Evolutionary conservation across 164 flowering plant species (phyloP).

Genomic region (Dillenia turbinata): DNA sequence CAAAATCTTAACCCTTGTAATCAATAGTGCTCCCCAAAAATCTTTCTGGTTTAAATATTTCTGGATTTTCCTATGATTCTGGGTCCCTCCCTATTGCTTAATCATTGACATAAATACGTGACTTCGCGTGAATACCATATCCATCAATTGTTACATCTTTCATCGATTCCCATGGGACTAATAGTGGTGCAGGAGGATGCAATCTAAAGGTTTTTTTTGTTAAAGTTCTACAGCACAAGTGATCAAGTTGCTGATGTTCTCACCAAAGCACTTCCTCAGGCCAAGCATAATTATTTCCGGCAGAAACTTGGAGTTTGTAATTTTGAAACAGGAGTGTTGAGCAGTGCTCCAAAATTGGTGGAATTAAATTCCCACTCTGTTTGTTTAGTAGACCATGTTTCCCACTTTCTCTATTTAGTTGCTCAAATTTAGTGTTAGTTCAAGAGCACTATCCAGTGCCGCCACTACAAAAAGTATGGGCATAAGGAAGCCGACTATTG

Average conservation of each 20-base stretch:
- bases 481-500: slow-evolving; percentile 2
- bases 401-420: too few relatives aligned
- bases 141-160: slow-evolving; percentile 34
- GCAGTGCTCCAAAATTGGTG: too few relatives aligned
- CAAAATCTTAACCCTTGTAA: slow-evolving; percentile 34
- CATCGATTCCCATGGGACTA: slow-evolving; percentile 48
- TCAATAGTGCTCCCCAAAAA: slow-evolving; percentile 28
- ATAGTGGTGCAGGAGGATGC: slow-evolving; percentile 47
- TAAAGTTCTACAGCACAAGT: too few relatives aligned
- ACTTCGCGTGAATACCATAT: slow-evolving; percentile 35
- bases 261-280: too few relatives aligned
- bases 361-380: too few relatives aligned
- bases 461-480: slow-evolving; percentile 1
- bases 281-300: too few relatives aligned
- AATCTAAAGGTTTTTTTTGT: slow-evolving; percentile 43
- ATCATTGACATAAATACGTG: slow-evolving; percentile 41
- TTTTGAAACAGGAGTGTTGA: too few relatives aligned
- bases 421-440: too few relatives aligned
- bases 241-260: too few relatives aligned
- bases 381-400: too few relatives aligned
- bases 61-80: slow-evolving; percentile 35
- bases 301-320: too few relatives aligned
- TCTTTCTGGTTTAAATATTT: slow-evolving; percentile 41
- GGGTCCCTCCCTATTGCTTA: slow-evolving; percentile 57
- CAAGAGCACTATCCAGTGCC: neutral